A percentile compares a stretch with the other conserved stretches of the same genome.
Conservation (phyloP, 257 asterid species). For the Eustoma russellianum region DNA sequence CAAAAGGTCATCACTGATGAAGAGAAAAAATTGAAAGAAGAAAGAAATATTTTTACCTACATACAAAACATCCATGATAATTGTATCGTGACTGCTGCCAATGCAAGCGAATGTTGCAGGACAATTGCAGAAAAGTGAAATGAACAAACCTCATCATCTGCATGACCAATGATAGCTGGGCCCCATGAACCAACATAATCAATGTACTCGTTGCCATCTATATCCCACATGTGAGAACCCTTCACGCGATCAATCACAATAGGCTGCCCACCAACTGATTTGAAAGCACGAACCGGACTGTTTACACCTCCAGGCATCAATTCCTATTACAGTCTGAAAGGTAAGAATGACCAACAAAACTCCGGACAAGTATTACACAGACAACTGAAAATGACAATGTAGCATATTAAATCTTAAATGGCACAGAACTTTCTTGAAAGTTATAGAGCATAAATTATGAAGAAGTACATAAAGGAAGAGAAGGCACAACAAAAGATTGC, state of each 20-base stretch:
- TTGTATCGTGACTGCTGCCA: not conserved
- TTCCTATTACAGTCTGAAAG: conserved; percentile 40
- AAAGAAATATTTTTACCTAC: not conserved
- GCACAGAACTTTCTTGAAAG: not conserved
- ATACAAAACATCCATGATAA: not conserved
- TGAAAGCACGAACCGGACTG: conserved; percentile 98
- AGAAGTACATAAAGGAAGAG: not conserved
- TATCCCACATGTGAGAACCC: conserved; percentile 95
- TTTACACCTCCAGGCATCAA: conserved; percentile 99
- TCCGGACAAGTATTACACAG: not conserved
- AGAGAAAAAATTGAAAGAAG: no score
- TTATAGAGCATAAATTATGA: not conserved
- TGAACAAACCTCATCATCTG: conserved; percentile 82
- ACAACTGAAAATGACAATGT: not conserved
- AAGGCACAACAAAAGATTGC: not conserved
- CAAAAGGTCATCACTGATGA: no score
- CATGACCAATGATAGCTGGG: conserved; percentile 98
- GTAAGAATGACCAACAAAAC: conserved; percentile 4
- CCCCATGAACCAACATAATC: conserved; percentile 99
- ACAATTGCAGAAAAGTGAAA: conserved; percentile 2
- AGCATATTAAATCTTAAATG: not conserved
- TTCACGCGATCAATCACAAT: conserved; percentile 78
- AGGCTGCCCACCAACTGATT: conserved; percentile 98
- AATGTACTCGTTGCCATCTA: conserved; percentile 97
- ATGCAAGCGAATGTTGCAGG: not conserved